phyloP scores from a whole-genome alignment of 2,329 filamentous ascomycete species.

The Aspergillus novofumigatus region DNA sequence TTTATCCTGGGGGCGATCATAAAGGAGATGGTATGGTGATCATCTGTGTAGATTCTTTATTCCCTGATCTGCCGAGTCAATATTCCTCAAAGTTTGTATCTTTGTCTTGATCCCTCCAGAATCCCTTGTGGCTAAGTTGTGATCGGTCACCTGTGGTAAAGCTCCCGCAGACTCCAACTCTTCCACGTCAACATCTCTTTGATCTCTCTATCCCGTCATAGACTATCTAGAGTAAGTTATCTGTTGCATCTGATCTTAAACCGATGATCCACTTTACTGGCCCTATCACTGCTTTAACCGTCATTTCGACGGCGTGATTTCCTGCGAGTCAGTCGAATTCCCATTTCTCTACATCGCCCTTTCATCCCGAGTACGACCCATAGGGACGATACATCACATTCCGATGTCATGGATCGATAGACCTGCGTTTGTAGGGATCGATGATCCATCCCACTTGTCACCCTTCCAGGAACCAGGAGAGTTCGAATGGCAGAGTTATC shows the following conservation, averaged over 20 bases:
- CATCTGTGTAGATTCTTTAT: background rate
- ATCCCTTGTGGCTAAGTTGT: background rate
- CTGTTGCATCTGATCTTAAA: background rate
- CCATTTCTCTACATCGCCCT: background rate
- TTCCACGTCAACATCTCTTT: background rate
- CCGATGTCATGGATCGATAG: conserved; percentile 3
- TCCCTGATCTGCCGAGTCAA: background rate
- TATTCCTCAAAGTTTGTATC: background rate
- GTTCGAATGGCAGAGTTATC: background rate
- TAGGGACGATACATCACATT: conserved; percentile 20
- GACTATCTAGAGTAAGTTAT: background rate
- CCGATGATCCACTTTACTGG: background rate
- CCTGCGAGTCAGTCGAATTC: background rate
- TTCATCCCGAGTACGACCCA: background rate
- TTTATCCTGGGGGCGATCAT: background rate
- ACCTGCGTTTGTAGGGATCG: background rate
- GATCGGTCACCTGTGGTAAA: background rate
- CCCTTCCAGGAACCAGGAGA: background rate
- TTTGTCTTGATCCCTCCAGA: background rate
- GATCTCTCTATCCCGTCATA: background rate
- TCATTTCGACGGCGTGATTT: background rate
- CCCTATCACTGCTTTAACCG: background rate
- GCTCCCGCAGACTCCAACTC: background rate
- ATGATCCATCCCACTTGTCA: background rate
- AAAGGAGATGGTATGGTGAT: background rate